Evolutionary conservation across 2,329 filamentous ascomycete genomes (phyloP), one percentile per base, ranked within the genome.

Genomic region (Monosporascus cannonballus): DNA sequence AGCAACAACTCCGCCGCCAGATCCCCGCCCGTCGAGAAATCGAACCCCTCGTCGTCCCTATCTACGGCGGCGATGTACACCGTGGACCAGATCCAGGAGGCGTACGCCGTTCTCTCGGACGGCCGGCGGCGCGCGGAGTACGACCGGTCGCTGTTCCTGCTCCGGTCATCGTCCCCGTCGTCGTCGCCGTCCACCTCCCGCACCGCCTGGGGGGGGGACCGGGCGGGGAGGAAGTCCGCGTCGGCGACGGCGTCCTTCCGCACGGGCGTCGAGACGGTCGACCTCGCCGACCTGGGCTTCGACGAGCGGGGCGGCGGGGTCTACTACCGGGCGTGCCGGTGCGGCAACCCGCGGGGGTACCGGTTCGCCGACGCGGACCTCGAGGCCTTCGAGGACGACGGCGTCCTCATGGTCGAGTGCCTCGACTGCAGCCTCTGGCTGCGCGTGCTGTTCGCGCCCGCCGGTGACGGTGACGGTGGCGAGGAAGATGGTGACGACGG

Each of bases 371-470:
- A 87, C 67, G 68, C 66, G 8, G 82, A 87, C 63, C 69, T 87
- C 48, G 79, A 83, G 57, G 80, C 79, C 62, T 79, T 76, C 39
- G 76, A 73, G 46, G 78, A 81, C 49, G 73, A 79, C 56, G 79
- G 83, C 8, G 81, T 84, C 63, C 67, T 87, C 47, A 74, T 85
- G 65, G 83, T 87, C 41, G 84, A 81, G 11, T 87, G 84, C 61
- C 73, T 75, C 52, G 84, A 86, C 60, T 87, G 84, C 59, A 87
- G 84, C 63, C 70, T 87, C 46, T 87, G 83, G 83, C 66, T 87
- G 49, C 77, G 78, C 52, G 81, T 87, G 38, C 75, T 83, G 49
- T 87, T 86, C 71, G 81, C 79, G 8, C 74, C 84, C 15, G 67
- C 82, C 27, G 76, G 72, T 14, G 67, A 72, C 8, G 67, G 60